Base-by-base conservation (phyloP, 2,329 filamentous ascomycete species). In the Neonectria coccinea region DNA sequence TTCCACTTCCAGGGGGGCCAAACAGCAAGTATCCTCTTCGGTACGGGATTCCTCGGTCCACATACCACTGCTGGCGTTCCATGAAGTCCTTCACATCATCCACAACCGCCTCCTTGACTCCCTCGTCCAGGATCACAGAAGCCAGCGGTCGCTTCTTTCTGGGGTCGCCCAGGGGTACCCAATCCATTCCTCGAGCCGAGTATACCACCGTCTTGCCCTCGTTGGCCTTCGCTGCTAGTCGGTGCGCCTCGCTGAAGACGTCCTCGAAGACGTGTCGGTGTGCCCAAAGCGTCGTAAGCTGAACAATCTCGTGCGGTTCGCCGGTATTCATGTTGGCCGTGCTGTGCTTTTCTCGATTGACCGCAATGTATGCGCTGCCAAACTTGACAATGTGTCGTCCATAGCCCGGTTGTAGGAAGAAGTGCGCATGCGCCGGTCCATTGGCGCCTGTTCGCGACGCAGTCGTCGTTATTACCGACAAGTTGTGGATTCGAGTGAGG, bases 161-260 rank as follows among this genome's bases (percentile, higher is more conserved):
- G 25, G 96, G 89, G 67, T 94, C 88, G 9, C 96, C 96, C 70
- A 98, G 91, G 12, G 88, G 88, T 64, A 89, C 85, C 96, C 96
- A 99, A 68, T 93, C 90, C 69, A 93, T 91, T 29, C 92, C 92
- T 76, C 92, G 88, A 22, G 92, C 91, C 25, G 92, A 94, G 79
- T 96, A 97, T 59, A 99, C 94, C 11, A 93, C 86, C 0, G 95
- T 99, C 81, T 97, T 97, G 25, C 96, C 96, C 78, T 98, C 93
- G 59, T 93, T 91, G 39, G 91, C 91, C 73, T 90, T 89, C 36
- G 89, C 86, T 1, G 94, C 94, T 64, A 97, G 85, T 18, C 87
- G 84, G 75, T 97, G 92, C 4, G 96, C 95, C 79, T 98, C 93
- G 22, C 85, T 86, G 73, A 99, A 97, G 14, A 99, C 88, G 22